Percentiles rank a stretch among this genome's conserved stretches.
phyloP scores from a whole-genome alignment of 169 alveolate genomes.

The Plasmodium berghei region DNA sequence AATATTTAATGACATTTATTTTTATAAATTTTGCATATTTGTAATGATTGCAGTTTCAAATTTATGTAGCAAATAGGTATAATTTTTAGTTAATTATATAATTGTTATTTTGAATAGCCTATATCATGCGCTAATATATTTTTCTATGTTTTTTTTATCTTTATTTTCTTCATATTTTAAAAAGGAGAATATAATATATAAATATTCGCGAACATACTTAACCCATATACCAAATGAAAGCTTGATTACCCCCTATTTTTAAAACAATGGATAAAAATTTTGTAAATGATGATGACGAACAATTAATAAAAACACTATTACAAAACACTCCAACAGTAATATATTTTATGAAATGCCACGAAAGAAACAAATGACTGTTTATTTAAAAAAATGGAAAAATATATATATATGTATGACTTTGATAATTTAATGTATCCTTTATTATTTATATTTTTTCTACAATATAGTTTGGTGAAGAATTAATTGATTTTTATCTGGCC shows the following conservation, averaged over 20 bases:
- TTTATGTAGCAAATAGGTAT: too few species aligned
- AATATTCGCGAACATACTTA: too few species aligned
- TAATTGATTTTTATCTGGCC: constrained; percentile 61
- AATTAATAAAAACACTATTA: constrained; percentile 47
- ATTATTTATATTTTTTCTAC: constrained; percentile 1
- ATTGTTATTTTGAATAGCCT: too few species aligned
- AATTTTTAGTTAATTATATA: too few species aligned
- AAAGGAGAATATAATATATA: too few species aligned
- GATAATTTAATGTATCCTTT: background rate
- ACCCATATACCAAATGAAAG: background rate
- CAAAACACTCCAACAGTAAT: constrained; percentile 64
- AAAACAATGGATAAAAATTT: constrained; percentile 69
- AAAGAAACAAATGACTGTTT: background rate
- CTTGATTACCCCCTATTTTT: background rate
- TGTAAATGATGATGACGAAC: constrained; percentile 67
- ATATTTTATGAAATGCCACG: background rate
- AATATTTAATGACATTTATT: too few species aligned
- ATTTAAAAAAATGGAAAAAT: background rate
- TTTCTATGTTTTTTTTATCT: too few species aligned
- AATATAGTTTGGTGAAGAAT: constrained; percentile 65
- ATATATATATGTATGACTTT: background rate
- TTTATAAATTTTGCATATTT: too few species aligned
- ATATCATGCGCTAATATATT: too few species aligned
- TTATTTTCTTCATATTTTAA: too few species aligned
- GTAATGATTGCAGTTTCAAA: too few species aligned